Base-by-base conservation (phyloP, 805 yeast species). In the Schwanniomyces yamadae region DNA sequence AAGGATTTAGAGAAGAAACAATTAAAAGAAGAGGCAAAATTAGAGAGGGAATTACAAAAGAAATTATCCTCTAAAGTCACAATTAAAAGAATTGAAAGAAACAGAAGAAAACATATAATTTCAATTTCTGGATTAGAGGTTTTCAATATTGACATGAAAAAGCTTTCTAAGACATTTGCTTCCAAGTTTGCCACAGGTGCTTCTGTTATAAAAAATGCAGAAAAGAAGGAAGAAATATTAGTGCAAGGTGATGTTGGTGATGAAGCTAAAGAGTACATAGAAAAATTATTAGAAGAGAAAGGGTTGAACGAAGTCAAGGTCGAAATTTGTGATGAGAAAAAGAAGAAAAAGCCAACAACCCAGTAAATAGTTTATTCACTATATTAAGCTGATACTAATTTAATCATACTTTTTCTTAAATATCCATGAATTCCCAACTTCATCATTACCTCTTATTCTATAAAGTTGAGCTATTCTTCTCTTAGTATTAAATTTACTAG, bases 181-280 rank as follows among this genome's bases (percentile, higher is more conserved):
- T 82, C 93, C 23, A 88, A 85, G 60, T 90, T 91, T 56, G 98
- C 98, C 10, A 90, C 97, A 6, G 98, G 98, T 34, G 91, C 96
- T 19, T 80, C 93, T 15, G 95, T 90, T 10, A 81, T 89, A 4
- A 90, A 90, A 63, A 85, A 80, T 45, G 89, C 80, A 3, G 98
- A 90, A 46, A 90, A 90, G 64, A 86, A 84, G 58, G 96, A 91
- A 44, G 98, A 90, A 55, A 78, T 90, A 38, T 77, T 87, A 40
- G 83, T 90, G 41, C 97, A 90, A 66, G 98, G 98, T 52, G 98
- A 91, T 61, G 93, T 90, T 28, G 84, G 89, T 39, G 96, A 89
- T 46, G 95, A 84, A 52, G 93, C 89, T 19, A 95, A 85, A 55
- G 84, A 67, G 5, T 84, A 84, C 49, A 77, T 90, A 43, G 77